Base-by-base conservation (phyloP, 306 rosid genomes). In the peach (Prunus persica) region DNA sequence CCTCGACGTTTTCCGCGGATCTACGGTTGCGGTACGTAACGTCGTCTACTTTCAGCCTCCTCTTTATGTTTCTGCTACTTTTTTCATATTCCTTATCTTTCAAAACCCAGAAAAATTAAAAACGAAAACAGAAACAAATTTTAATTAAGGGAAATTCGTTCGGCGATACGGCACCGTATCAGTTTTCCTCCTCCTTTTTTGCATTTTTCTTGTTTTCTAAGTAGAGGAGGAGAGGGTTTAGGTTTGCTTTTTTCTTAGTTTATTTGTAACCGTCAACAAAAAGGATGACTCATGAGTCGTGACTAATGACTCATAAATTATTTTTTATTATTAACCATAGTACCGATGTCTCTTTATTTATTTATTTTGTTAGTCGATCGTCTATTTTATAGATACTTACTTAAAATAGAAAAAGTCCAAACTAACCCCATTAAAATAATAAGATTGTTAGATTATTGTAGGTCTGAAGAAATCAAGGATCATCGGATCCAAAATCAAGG, bases 1-100 rank as follows among this genome's bases (percentile, higher is more conserved):
- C 0, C 97, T 92, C 47, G 99, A 95, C 73, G 99, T 92, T 25
- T 95, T 92, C 69, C 97, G 98, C 13, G 98, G 98, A 28, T 84
- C 92, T 79, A 92, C 98, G 1, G 98, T 95, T 12, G 96, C 83
- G 96, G 98, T 94, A 90, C 32, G 54, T 49, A 49, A 49, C 54
- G 54, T 13, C 32, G 60, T 51, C 56, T 72, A 32, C 13, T 63
- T 63, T 60, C 38, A 14, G 43, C 43, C 43, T 38, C 43, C 9
- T 38, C 43, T 38, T 38, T 38, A 38, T 38, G 43, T 38, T 6
- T 7, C 43, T 6, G 43, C 28, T 20, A 28, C 27, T 9, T 56
- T 38, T 56, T 56, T 56, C 14, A 56, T n/a, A 8, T n/a, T 4
- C 25, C 65, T 12, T 12, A 11, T 22, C 34, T 25, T 28, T 38